Conservation (phyloP, 2,329 filamentous ascomycete genomes). For the Raffaelea arxii region DNA sequence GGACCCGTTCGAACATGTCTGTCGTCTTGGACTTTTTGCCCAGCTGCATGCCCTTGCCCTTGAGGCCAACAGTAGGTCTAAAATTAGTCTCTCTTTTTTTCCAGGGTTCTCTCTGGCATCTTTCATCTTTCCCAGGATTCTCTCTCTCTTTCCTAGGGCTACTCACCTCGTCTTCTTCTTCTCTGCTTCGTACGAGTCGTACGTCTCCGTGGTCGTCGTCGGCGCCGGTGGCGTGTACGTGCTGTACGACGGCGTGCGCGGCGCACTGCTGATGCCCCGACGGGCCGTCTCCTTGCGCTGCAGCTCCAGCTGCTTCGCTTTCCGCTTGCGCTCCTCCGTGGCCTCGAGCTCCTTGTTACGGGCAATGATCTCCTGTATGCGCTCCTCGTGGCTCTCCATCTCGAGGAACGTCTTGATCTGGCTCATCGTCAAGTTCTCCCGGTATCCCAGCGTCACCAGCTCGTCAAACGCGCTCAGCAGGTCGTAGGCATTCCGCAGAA, state of each 20-base stretch:
- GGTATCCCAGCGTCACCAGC: conserved; percentile 87
- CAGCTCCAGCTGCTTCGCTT: conserved; percentile 97
- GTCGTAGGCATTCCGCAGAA: conserved; percentile 89
- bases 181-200: conserved; percentile 91
- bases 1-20: conserved; percentile 93
- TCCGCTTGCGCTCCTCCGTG: conserved; percentile 94
- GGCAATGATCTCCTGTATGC: conserved; percentile 96
- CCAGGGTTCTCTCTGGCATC: neutral
- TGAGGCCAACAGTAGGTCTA: conserved; percentile 31
- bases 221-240: conserved; percentile 70
- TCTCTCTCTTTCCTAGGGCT: neutral
- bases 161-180: conserved; percentile 88
- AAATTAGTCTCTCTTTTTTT: neutral
- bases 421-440: conserved; percentile 89
- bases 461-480: conserved; percentile 95
- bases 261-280: conserved; percentile 43
- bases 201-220: conserved; percentile 66
- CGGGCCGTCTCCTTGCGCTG: conserved; percentile 94
- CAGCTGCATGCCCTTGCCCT: conserved; percentile 97
- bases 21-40: conserved; percentile 98
- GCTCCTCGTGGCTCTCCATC: conserved; percentile 98
- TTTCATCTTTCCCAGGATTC: neutral
- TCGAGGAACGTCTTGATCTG: conserved; percentile 99
- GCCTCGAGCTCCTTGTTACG: conserved; percentile 98
- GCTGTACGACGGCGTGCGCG: conserved; percentile 74